These are phyloP conservation scores for Aspergillus puulaauensis DNA, from an alignment of 2,329 filamentous ascomycete genomes.

Conservation along the genomic window DNA sequence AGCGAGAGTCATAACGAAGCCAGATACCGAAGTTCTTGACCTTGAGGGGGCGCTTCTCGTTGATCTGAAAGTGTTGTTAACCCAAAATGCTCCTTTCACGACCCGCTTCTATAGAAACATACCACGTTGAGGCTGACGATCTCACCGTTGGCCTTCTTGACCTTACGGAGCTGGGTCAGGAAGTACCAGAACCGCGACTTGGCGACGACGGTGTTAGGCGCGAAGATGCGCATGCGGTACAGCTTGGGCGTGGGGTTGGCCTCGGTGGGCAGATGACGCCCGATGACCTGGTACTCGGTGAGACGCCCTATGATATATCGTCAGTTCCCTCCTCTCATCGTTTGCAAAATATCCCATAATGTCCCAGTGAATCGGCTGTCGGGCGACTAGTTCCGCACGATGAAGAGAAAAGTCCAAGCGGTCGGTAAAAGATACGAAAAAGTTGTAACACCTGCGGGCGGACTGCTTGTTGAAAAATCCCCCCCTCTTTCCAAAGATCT, in stretches of 20 bases:
- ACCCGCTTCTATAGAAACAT: slow-evolving; percentile 44
- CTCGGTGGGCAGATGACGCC: slow-evolving; percentile 97
- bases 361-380: slow-evolving; percentile 8
- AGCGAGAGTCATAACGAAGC: slow-evolving; percentile 99
- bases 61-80: slow-evolving; percentile 62
- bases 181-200: slow-evolving; percentile 99
- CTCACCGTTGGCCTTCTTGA: slow-evolving; percentile 99
- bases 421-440: background rate
- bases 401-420: slow-evolving; percentile 9
- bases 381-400: slow-evolving; percentile 18
- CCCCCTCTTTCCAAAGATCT: background rate
- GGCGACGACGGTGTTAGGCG: slow-evolving; percentile 94
- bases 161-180: slow-evolving; percentile 97
- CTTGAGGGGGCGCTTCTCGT: slow-evolving; percentile 98
- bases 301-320: slow-evolving; percentile 74
- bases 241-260: slow-evolving; percentile 95
- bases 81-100: slow-evolving; percentile 10
- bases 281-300: slow-evolving; percentile 99
- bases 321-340: slow-evolving; percentile 28
- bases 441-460: slow-evolving; percentile 8
- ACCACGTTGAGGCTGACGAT: slow-evolving; percentile 96
- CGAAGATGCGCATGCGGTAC: slow-evolving; percentile 99
- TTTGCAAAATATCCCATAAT: background rate
- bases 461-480: slow-evolving; percentile 6
- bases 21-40: slow-evolving; percentile 99